Base-by-base conservation (phyloP, 495 filamentous ascomycete genomes). In the Saxophila tyrrhenica region DNA sequence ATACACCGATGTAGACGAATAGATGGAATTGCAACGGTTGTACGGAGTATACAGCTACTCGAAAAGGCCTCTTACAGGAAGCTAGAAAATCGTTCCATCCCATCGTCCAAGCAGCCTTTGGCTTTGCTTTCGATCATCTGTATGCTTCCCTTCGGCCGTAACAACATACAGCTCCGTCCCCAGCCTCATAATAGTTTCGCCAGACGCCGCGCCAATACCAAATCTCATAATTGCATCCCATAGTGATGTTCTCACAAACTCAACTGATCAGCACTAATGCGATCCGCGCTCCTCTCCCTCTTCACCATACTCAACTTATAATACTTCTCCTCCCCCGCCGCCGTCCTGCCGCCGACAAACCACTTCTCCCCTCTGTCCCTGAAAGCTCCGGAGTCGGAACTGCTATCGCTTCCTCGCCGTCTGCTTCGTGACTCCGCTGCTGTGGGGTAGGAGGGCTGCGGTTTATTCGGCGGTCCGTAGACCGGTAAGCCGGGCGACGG, bases 321-420 rank as follows among this genome's bases (percentile, higher is more conserved):
- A 66, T 89, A 95, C 62, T 81, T 76, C 68, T 95, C 89, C 63
- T 95, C 89, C 3, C 89, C 89, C 0, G 71, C 75, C n/a, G 87
- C 83, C 29, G 87, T 94, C 59, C 84, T 71, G 1, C 89, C 89
- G 1, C 89, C 89, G 50, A 95, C 87, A 67, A 91, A 95, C 83
- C 87, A 88, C 63, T 83, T 86, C 71, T 94, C 89, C 0, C 78
- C 76, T 70, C 94, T 89, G 60, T 94, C 89, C 17, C 85, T 71
- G 60, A 94, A 94, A 7, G 81, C 81, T 19, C 59, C 64, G 7
- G 57, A 60, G 48, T 88, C 86, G 39, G 79, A 85, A 46, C 81
- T 84, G 64, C 79, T 88, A 58, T 89, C 86, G 52, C 84, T 88
- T 35, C 87, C 87, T 47, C 89, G 76, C 51, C 89, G 74, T 38